These are phyloP conservation scores for Esteya vermicola DNA, from an alignment of 2,329 filamentous ascomycete species.

Conservation along the genomic window DNA sequence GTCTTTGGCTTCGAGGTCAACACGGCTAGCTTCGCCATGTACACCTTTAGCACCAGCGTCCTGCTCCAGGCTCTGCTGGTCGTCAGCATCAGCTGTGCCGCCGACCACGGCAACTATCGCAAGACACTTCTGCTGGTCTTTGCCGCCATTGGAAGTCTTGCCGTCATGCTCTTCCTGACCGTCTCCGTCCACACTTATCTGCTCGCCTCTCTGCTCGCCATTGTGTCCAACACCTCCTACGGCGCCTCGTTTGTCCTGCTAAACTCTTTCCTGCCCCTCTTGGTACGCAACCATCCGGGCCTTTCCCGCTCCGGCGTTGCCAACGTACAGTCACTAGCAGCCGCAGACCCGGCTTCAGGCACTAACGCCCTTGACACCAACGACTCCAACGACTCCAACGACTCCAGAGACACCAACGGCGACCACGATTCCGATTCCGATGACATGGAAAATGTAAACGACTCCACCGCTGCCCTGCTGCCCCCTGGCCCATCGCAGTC, in stretches of 20 bases:
- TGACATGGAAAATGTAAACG: no score
- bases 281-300: constrained; percentile 72
- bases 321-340: no score
- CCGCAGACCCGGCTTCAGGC: no score
- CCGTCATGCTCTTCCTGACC: constrained; percentile 80
- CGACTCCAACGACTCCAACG: constrained; percentile 6
- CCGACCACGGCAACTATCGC: constrained; percentile 84
- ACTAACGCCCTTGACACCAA: neutral
- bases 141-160: constrained; percentile 63
- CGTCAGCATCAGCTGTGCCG: constrained; percentile 89
- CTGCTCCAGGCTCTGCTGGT: constrained; percentile 79
- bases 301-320: constrained; percentile 11
- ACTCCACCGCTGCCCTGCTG: constrained; percentile 34
- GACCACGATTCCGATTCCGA: constrained; percentile 19
- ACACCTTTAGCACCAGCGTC: constrained; percentile 90
- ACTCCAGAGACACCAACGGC: constrained; percentile 13
- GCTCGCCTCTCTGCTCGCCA: constrained; percentile 68
- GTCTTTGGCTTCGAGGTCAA: constrained; percentile 79
- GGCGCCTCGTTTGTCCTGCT: constrained; percentile 89
- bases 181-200: constrained; percentile 64
- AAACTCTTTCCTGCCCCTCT: constrained; percentile 84
- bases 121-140: constrained; percentile 82
- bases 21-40: constrained; percentile 92
- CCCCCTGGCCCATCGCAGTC: constrained; percentile 9
- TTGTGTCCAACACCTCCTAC: constrained; percentile 86